Percentiles rank a stretch among this genome's conserved stretches.
Conservation (phyloP, 2,329 filamentous ascomycete species). For the Aureobasidium sp. region DNA sequence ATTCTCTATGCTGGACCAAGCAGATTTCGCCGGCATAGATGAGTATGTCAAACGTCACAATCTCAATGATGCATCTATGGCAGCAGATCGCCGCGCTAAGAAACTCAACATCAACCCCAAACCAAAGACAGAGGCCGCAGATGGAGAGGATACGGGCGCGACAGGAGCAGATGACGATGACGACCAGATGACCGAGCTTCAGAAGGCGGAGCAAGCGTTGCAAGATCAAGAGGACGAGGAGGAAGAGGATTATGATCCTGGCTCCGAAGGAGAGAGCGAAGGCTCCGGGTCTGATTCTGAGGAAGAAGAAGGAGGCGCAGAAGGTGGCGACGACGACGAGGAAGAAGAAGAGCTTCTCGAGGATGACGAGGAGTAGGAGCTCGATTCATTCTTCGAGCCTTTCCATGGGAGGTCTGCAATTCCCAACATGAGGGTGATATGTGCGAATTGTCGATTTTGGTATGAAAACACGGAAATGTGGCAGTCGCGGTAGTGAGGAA, state of each 20-base stretch:
- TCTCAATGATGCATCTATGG: slow-evolving; percentile 57
- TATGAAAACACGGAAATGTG: not conserved
- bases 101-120: slow-evolving; percentile 47
- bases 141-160: slow-evolving; percentile 22
- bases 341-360: slow-evolving; percentile 28
- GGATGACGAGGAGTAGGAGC: slow-evolving; percentile 28
- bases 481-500: not conserved
- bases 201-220: slow-evolving; percentile 29
- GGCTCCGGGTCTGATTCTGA: slow-evolving; percentile 32
- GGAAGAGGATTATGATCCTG: slow-evolving; percentile 36
- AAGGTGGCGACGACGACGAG: slow-evolving; percentile 20
- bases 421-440: not conserved
- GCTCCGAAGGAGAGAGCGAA: slow-evolving; percentile 37
- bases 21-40: slow-evolving; percentile 56
- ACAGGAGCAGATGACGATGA: slow-evolving; percentile 28
- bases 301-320: slow-evolving; percentile 24
- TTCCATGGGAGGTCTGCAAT: not conserved
- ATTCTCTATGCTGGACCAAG: slow-evolving; percentile 60
- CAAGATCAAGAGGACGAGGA: slow-evolving; percentile 36
- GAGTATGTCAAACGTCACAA: slow-evolving; percentile 54
- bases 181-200: slow-evolving; percentile 34
- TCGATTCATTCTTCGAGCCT: not conserved
- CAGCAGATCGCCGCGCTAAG: slow-evolving; percentile 53
- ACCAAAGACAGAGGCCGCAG: slow-evolving; percentile 24
- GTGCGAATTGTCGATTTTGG: not conserved